Percentiles rank a stretch among this genome's conserved stretches.
Evolutionary conservation across 345 rosid genomes (phyloP).

Genomic region (Rubroshorea leprosula): DNA sequence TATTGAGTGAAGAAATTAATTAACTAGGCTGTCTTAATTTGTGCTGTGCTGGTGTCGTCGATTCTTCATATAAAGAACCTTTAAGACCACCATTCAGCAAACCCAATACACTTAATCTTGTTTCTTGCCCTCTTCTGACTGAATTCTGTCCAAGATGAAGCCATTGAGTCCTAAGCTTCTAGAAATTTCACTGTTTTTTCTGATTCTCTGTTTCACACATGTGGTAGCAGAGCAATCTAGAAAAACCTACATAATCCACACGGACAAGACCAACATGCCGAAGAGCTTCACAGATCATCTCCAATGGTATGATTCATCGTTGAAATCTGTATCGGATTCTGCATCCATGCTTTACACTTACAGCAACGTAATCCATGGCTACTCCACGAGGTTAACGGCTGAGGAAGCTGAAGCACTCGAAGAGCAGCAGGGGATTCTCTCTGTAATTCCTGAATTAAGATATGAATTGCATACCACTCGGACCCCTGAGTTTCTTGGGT

Average conservation of each 20-base stretch:
- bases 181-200: background rate
- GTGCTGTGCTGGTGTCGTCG: no score
- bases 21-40: no score
- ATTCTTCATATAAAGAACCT: no score
- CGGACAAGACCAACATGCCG: background rate
- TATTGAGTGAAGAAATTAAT: no score
- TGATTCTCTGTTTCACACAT: background rate
- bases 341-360: background rate
- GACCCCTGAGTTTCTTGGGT: background rate
- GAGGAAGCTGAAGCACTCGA: background rate
- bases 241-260: background rate
- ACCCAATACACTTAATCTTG: background rate
- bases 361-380: background rate
- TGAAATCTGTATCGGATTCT: background rate
- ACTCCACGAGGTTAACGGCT: background rate
- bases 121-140: no score
- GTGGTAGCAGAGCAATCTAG: background rate
- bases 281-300: background rate
- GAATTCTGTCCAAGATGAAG: background rate
- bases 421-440: background rate
- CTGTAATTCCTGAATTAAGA: background rate
- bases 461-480: background rate
- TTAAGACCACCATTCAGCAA: background rate
- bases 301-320: background rate
- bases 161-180: background rate